A percentile compares a stretch with the other conserved stretches of the same genome.
Evolutionary conservation across 2,329 filamentous ascomycete genomes (phyloP).

Genomic region (Aureobasidium lini): DNA sequence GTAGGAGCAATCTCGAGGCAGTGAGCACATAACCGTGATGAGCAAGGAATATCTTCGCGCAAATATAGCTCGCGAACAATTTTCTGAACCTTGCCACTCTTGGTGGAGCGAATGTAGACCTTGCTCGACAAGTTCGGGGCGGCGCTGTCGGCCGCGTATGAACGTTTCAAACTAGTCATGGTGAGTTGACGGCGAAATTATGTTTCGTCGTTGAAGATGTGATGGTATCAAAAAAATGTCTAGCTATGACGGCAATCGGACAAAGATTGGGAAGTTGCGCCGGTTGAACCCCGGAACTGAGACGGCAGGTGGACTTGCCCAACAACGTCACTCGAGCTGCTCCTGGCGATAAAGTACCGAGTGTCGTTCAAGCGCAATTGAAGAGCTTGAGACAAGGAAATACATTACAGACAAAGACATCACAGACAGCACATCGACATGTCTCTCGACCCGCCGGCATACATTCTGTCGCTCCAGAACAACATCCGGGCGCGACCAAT

Average conservation of each 20-base stretch:
- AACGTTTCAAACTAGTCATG: conserved; percentile 58
- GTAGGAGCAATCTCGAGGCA: conserved; percentile 67
- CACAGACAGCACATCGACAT: conserved; percentile 42
- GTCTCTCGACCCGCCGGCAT: conserved; percentile 87
- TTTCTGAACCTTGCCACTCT: conserved; percentile 96
- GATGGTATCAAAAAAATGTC: conserved; percentile 7
- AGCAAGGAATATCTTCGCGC: conserved; percentile 94
- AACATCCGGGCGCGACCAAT: conserved; percentile 95
- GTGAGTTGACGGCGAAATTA: neutral
- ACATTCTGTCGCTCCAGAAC: conserved; percentile 82
- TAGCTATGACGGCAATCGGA: conserved; percentile 1
- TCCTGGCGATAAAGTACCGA: neutral
- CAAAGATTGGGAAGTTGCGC: conserved; percentile 9
- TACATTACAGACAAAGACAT: neutral
- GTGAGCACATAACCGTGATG: conserved; percentile 73
- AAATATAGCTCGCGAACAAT: conserved; percentile 96
- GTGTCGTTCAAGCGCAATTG: neutral
- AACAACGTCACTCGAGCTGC: conserved; percentile 7
- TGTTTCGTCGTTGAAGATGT: neutral
- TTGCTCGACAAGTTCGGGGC: conserved; percentile 84
- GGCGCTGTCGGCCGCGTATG: conserved; percentile 44
- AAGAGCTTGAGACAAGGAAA: neutral
- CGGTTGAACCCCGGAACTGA: neutral
- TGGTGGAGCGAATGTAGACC: conserved; percentile 88
- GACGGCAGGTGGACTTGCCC: neutral